Conservation (phyloP, 2,329 filamentous ascomycete species). For the Lachnum nothofagi region DNA sequence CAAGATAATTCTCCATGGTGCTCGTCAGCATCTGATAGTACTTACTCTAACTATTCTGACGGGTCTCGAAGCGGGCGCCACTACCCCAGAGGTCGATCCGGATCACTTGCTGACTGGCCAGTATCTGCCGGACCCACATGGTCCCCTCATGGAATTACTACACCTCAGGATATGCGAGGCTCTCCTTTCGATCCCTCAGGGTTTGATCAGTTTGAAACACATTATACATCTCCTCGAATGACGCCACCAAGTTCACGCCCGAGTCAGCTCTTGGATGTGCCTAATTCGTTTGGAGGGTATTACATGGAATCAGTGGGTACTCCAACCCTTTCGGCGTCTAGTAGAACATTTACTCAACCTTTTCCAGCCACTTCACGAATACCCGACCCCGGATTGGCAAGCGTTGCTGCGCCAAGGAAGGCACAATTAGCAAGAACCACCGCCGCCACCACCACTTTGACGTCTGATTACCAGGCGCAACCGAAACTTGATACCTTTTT, state of each 20-base stretch:
- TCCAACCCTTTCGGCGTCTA: slow-evolving; percentile 30
- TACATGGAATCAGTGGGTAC: slow-evolving; percentile 34
- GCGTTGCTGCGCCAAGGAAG: slow-evolving; percentile 22
- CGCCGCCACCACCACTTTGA: slow-evolving; percentile 12
- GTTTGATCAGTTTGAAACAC: slow-evolving; percentile 24
- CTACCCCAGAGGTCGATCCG: slow-evolving; percentile 24
- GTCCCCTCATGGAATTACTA: slow-evolving; percentile 20
- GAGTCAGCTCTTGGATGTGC: slow-evolving; percentile 26
- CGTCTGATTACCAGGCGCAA: slow-evolving; percentile 13
- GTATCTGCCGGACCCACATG: slow-evolving; percentile 19
- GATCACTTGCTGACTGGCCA: slow-evolving; percentile 28
- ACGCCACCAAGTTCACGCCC: slow-evolving; percentile 23
- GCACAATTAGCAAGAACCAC: slow-evolving; percentile 20
- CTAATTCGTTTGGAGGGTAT: slow-evolving; percentile 23
- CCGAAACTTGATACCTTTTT: slow-evolving; percentile 25
- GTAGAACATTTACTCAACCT: slow-evolving; percentile 29
- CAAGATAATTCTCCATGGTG: slow-evolving; percentile 30
- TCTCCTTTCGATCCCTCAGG: slow-evolving; percentile 22
- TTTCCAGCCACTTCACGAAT: slow-evolving; percentile 28
- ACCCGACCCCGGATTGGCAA: slow-evolving; percentile 26
- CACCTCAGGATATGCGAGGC: slow-evolving; percentile 24
- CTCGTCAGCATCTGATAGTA: slow-evolving; percentile 31
- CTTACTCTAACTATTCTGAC: slow-evolving; percentile 30
- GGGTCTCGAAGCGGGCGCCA: slow-evolving; percentile 21
- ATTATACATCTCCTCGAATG: slow-evolving; percentile 25